These are phyloP conservation scores for Stachybotrys echinatus DNA, from an alignment of 2,329 filamentous ascomycete genomes.

Conservation along the genomic window DNA sequence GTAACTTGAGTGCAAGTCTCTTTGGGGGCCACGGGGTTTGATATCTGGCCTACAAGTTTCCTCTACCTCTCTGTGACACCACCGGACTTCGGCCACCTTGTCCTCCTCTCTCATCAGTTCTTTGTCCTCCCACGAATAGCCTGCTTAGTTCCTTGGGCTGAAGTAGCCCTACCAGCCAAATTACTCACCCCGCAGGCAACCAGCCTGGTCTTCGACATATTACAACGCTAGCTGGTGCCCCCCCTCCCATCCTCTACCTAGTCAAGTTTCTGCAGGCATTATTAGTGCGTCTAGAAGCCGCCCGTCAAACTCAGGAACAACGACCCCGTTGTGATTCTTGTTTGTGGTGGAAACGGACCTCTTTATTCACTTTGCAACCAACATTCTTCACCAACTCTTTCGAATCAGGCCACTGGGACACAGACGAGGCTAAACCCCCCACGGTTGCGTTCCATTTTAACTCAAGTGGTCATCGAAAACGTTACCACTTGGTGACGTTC, in stretches of 20 bases:
- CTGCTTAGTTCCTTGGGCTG: neutral
- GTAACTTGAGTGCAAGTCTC: neutral
- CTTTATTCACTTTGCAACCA: neutral
- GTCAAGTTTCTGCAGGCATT: neutral
- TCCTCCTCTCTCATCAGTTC: neutral
- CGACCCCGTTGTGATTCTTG: neutral
- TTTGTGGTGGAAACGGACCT: neutral
- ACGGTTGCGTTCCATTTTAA: neutral
- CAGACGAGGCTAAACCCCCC: neutral
- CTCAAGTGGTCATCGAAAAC: neutral
- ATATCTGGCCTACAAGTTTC: too few relatives aligned
- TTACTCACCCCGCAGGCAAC: neutral
- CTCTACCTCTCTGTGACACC: too few relatives aligned
- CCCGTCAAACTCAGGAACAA: neutral
- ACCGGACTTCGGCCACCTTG: neutral
- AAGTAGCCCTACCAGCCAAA: neutral
- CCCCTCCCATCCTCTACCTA: neutral
- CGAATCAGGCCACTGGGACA: neutral
- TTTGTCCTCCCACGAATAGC: neutral
- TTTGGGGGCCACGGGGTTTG: too few relatives aligned
- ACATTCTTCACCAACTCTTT: neutral
- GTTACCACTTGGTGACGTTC: neutral
- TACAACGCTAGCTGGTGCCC: neutral
- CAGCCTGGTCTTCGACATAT: neutral
- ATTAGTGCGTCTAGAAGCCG: neutral